Evolutionary conservation across 306 rosid genomes (phyloP).

Genomic region (Vigna trinervia): DNA sequence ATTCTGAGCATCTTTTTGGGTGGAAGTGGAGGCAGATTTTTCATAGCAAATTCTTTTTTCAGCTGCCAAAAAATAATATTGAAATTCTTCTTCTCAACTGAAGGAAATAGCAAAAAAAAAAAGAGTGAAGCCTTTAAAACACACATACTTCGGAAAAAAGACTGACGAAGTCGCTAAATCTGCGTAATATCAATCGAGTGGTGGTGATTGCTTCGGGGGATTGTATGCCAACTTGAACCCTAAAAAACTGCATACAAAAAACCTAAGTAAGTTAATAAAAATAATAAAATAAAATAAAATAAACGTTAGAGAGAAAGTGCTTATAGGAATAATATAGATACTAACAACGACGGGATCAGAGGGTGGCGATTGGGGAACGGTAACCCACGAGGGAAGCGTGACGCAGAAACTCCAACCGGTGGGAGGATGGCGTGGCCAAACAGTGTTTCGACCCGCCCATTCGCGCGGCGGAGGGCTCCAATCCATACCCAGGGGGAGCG

Average conservation of each 20-base stretch:
- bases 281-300: neutral
- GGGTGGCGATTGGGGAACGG: constrained; percentile 60
- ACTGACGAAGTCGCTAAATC: constrained; percentile 79
- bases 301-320: neutral
- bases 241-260: constrained; percentile 65
- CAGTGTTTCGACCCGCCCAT: constrained; percentile 71
- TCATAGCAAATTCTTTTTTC: constrained; percentile 67
- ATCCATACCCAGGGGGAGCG: constrained; percentile 95
- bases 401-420: constrained; percentile 81
- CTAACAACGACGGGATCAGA: constrained; percentile 77
- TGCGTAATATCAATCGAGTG: constrained; percentile 65
- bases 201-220: constrained; percentile 85
- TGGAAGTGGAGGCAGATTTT: constrained; percentile 78
- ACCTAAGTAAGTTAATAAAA: neutral
- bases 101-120: neutral
- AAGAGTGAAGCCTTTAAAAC: neutral
- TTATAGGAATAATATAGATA: neutral
- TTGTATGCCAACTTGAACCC: constrained; percentile 86
- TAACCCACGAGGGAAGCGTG: constrained; percentile 77
- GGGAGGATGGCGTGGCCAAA: constrained; percentile 79
- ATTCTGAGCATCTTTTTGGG: constrained; percentile 70
- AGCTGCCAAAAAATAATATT: constrained; percentile 57
- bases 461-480: constrained; percentile 86
- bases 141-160: constrained; percentile 67
- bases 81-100: neutral